Evolutionary conservation across 1,139 yeast genomes (phyloP).

Genomic region (Saccharomyces hybrid): DNA sequence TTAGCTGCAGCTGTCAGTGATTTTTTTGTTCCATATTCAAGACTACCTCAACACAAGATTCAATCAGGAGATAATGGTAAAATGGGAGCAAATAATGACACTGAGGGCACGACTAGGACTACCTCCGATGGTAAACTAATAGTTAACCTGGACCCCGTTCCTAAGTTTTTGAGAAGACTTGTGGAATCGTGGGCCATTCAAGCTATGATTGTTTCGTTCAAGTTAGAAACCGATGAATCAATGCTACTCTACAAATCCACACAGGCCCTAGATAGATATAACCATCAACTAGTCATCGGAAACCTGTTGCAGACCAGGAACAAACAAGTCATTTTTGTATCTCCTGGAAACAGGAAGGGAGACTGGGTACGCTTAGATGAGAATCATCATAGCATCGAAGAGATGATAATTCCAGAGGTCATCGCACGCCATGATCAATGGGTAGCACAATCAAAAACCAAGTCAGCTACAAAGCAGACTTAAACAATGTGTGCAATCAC

Average conservation of each 20-base stretch:
- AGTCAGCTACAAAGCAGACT: neutral
- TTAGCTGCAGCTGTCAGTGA: conserved; percentile 98
- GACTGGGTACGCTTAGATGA: conserved; percentile 48
- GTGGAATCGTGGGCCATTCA: conserved; percentile 94
- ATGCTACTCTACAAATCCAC: conserved; percentile 69
- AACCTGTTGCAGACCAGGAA: conserved; percentile 86
- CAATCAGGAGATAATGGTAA: conserved; percentile 58
- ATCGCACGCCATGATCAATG: conserved; percentile 54
- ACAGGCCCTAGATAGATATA: conserved; percentile 73
- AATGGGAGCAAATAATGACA: conserved; percentile 2
- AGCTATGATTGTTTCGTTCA: conserved; percentile 92
- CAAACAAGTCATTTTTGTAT: conserved; percentile 79
- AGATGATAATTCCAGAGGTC: conserved; percentile 72
- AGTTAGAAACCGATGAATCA: conserved; percentile 77
- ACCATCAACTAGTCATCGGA: conserved; percentile 92
- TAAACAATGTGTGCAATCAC: neutral
- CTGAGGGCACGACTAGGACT: conserved; percentile 15
- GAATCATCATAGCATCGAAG: conserved; percentile 19
- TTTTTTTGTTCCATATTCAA: conserved; percentile 79
- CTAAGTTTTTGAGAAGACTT: conserved; percentile 79
- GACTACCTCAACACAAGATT: conserved; percentile 87
- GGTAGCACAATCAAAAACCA: conserved; percentile 33
- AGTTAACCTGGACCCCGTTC: conserved; percentile 89
- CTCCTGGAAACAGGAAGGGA: conserved; percentile 36
- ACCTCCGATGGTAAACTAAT: conserved; percentile 54